Evolutionary conservation across 352 stramenopile genomes (phyloP), one percentile per base, ranked within the genome.

Genomic region (Phytophthora hybrid): DNA sequence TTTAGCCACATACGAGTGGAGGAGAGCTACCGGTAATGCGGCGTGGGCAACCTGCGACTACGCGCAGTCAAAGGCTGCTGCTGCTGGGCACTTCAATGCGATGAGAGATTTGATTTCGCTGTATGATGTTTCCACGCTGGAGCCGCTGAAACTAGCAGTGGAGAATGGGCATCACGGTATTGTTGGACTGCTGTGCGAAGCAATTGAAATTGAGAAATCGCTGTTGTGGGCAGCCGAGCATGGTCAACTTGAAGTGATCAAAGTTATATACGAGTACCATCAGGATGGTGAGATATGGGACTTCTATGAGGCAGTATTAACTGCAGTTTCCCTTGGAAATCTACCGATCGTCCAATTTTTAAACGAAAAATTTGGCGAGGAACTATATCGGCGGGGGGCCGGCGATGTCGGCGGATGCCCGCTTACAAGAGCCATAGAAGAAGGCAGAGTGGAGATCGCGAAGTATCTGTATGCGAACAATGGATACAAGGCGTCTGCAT

Each of bases 331-430:
- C 13, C 4, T 6, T 32, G 55, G 32, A 47, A 4, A 61, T 19
- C 1, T 61, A 5, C 29, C 41, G 1, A 61, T 49, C n/a, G 55
- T 49, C 8, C 23, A 32, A 11, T 61, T 49, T 31, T n/a, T 61
- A 34, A 49, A 49, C 14, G 55, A 61, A n/a, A 21, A 49, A 31
- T 61, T 44, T 46, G 54, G 54, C 31, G 54, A 31, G 10, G n/a
- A 32, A 47, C n/a, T 61, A 11, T 32, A 49, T 32, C 18, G 19
- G 18, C 4, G 3, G 11, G n/a, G 11, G 7, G 32, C n/a, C 44
- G 18, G 9, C 19, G n/a, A 61, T 7, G 31, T 32, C 34, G 32
- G 19, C 14, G n/a, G 18, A 11, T 61, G 55, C 19, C 55, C 55
- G 18, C 55, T 61, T 1, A 47, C 55, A 61, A 34, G 18, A 13